Evolutionary conservation across 352 stramenopile species (phyloP), one percentile per base, ranked within the genome.

Genomic region (Plasmopara halstedii): DNA sequence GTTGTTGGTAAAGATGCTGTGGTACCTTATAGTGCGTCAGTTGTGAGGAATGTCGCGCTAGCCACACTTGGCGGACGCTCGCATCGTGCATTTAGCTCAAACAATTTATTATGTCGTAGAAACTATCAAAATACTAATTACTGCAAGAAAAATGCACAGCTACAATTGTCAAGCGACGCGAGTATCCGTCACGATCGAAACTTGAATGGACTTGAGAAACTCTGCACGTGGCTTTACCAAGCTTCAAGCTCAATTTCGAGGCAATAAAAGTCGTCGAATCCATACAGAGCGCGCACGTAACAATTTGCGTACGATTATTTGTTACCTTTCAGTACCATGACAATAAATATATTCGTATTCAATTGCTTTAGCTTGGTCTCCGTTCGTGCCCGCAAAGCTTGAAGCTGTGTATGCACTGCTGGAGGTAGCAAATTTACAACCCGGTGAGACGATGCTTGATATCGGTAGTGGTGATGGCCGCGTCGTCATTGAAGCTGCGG

Each of bases 381-480:
- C 75, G 6, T 87, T 83, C 29, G 67, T 85, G 17, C 75, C 75
- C 3, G 72, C 67, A 29, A 79, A 79, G 41, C 56, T 67, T 21
- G 67, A 85, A 25, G 75, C 75, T 1, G 72, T 82, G 2, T 29
- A 53, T 31, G 68, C 53, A 46, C 84, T 87, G 56, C 51, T 86
- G 10, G 34, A 42, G 17, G 46, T 84, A 17, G 69, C 62, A 3
- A 46, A 34, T 15, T 47, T 79, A n/a, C 57, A 68, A 14, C 46
- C 50, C 19, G 54, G 44, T 2, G 70, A 87, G 32, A 77, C 62
- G 11, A 42, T 87, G 20, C 46, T 85, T 14, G 75, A 87, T 41
- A 67, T 87, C 42, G 75, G 75, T 35, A 82, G 72, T 38, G 75
- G 75, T 31, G 75, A 87, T 31, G 75, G 72, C 5, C 72, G 75